These are phyloP conservation scores for Dendrocalamus latiflorus DNA, from an alignment of 202 grass and related monocot species.

Conservation along the genomic window DNA sequence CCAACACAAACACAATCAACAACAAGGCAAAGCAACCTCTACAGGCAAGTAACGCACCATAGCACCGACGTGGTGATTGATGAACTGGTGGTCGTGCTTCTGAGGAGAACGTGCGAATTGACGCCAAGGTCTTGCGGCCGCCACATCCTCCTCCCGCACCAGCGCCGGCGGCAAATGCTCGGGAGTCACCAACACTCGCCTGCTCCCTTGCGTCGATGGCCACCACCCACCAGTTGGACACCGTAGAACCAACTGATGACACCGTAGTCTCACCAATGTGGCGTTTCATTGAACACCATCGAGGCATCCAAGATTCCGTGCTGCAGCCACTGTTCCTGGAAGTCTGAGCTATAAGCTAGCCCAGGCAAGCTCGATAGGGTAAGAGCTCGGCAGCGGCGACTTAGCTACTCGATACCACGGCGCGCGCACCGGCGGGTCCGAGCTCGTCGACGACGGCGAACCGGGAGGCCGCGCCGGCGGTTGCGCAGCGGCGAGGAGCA, in stretches of 20 bases:
- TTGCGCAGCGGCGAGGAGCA: background rate
- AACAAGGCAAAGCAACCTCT: background rate
- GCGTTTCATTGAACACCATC: background rate
- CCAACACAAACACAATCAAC: background rate
- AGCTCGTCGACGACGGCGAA: background rate
- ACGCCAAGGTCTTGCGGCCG: constrained; percentile 12
- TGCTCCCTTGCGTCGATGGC: constrained; percentile 34
- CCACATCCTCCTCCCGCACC: constrained; percentile 31
- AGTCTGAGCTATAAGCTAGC: too few relatives aligned
- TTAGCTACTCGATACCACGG: background rate
- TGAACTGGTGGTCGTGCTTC: constrained; percentile 16
- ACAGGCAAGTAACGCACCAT: constrained; percentile 14
- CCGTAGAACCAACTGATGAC: constrained; percentile 1
- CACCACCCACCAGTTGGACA: constrained; percentile 13
- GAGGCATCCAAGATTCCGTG: background rate
- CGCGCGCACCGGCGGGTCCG: background rate
- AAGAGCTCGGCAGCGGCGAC: background rate
- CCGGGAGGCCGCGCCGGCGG: background rate
- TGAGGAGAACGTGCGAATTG: constrained; percentile 31
- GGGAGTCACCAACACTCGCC: constrained; percentile 30
- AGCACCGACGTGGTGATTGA: constrained; percentile 22
- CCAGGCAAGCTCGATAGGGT: too few relatives aligned
- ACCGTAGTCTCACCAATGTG: background rate
- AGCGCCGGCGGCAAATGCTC: background rate
- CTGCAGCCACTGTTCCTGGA: too few relatives aligned